Percentiles rank a stretch among this genome's conserved stretches.
These are phyloP conservation scores for Mucor sp. DNA, from an alignment of 371 early-diverging fungal species.

Conservation along the genomic window DNA sequence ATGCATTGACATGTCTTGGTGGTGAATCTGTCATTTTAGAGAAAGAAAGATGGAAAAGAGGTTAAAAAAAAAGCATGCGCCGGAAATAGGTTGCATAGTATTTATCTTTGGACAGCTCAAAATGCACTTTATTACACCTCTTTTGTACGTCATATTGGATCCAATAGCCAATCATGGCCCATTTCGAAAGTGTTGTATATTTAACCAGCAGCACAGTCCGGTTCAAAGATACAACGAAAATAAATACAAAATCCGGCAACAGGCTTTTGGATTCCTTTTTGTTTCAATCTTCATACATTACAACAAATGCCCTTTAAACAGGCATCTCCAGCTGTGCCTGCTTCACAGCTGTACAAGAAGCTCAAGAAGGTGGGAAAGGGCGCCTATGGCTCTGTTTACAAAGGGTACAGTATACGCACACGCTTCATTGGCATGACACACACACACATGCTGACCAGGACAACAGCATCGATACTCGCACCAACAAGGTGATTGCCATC, in stretches of 20 bases:
- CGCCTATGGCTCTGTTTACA: slow-evolving; percentile 60
- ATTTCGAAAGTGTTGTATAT: background rate
- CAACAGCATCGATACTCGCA: slow-evolving; percentile 65
- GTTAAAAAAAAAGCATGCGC: background rate
- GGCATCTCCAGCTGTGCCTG: slow-evolving; percentile 17
- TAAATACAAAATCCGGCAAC: too few species aligned
- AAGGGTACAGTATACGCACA: slow-evolving; percentile 36
- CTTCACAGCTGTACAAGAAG: slow-evolving; percentile 46
- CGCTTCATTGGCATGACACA: background rate
- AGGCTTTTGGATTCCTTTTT: background rate
- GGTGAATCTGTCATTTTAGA: background rate
- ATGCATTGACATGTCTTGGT: background rate
- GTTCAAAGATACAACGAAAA: too few species aligned
- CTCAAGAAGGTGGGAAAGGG: slow-evolving; percentile 54
- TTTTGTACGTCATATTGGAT: background rate
- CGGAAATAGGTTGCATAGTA: background rate
- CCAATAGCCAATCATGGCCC: background rate
- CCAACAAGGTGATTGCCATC: slow-evolving; percentile 84
- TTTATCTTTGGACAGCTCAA: background rate
- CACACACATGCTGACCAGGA: background rate
- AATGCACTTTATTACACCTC: background rate
- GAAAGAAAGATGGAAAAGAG: background rate
- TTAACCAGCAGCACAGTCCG: too few species aligned
- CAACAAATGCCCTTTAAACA: slow-evolving; percentile 10
- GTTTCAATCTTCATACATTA: background rate